A percentile compares a stretch with the other conserved stretches of the same genome.
These are phyloP conservation scores for Spatholobus suberectus DNA, from an alignment of 306 rosid species.

Conservation along the genomic window DNA sequence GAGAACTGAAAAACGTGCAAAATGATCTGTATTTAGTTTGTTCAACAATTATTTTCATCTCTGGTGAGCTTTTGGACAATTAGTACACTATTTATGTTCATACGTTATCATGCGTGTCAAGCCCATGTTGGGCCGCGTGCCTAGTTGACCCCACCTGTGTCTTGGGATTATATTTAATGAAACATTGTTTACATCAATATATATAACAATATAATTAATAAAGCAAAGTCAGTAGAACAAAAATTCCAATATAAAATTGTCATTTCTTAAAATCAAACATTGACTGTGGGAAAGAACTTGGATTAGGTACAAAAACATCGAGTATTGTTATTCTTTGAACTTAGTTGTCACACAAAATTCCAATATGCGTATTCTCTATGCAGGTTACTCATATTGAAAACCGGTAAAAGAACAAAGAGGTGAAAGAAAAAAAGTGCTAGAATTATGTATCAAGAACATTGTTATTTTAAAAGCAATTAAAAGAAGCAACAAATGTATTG, in stretches of 20 bases:
- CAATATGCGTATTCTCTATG: background rate
- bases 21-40: background rate
- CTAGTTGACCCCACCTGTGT: background rate
- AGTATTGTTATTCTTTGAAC: background rate
- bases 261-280: background rate
- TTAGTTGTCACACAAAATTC: background rate
- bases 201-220: background rate
- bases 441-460: background rate
- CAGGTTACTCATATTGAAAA: background rate
- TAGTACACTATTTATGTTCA: background rate
- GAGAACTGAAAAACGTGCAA: slow-evolving; percentile 25
- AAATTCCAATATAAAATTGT: background rate
- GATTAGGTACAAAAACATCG: slow-evolving; percentile 26
- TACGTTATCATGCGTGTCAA: background rate
- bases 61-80: slow-evolving; percentile 1
- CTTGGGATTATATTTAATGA: background rate
- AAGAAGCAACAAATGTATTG: too few relatives aligned
- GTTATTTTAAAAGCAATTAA: background rate
- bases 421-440: background rate
- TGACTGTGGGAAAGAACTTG: background rate
- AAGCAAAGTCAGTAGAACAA: background rate
- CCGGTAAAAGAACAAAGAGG: background rate
- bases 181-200: background rate
- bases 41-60: background rate
- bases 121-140: too few relatives aligned